These are phyloP conservation scores for Carex kokanica DNA, from an alignment of 176 grass and related monocot genomes.

Conservation along the genomic window DNA sequence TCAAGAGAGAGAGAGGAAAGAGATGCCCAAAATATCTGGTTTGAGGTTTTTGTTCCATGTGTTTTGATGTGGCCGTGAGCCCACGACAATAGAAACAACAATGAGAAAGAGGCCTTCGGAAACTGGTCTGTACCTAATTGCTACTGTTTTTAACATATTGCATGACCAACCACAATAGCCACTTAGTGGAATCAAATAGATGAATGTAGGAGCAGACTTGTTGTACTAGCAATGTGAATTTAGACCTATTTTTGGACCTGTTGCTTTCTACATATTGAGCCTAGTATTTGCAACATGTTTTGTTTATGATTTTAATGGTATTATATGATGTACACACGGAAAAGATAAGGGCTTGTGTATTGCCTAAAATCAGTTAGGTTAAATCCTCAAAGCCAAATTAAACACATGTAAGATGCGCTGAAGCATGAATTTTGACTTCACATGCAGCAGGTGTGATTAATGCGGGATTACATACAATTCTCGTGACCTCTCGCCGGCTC, in stretches of 20 bases:
- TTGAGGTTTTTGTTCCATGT: neutral
- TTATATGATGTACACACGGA: neutral
- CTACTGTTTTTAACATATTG: neutral
- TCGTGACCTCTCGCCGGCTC: neutral
- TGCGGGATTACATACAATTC: neutral
- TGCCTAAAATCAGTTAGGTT: neutral
- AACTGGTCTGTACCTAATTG: neutral
- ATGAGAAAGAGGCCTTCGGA: neutral
- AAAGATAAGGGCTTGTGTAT: neutral
- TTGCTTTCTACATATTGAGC: neutral
- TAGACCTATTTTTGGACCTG: neutral
- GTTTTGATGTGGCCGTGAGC: neutral
- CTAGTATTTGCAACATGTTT: neutral
- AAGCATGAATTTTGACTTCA: slow-evolving; percentile 6
- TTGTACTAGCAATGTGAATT: neutral
- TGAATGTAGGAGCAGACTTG: neutral
- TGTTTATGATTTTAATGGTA: neutral
- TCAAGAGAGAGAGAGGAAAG: neutral
- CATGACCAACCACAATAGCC: neutral
- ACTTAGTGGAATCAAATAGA: neutral
- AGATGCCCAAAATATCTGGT: neutral
- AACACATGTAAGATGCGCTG: neutral
- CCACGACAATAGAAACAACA: neutral
- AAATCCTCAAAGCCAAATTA: neutral
- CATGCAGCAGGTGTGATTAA: neutral